Conservation (phyloP, 192 early-diverging fungal genomes). For the Neocallimastix lanati region DNA sequence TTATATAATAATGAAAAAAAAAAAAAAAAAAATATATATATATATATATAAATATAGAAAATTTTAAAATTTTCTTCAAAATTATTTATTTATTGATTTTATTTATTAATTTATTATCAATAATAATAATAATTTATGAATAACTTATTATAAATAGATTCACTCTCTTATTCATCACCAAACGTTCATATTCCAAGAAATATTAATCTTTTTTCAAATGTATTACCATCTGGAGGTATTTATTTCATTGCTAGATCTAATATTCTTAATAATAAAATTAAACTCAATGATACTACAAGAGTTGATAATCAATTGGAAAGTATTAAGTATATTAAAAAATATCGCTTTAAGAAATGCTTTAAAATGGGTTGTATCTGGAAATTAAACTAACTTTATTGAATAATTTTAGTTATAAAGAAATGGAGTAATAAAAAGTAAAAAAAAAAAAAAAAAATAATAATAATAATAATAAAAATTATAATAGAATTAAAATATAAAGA, state of each 20-base stretch:
- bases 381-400: background rate
- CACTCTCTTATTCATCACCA: background rate
- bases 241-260: background rate
- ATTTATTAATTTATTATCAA: too few relatives aligned
- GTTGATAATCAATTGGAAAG: background rate
- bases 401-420: background rate
- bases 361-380: background rate
- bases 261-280: background rate
- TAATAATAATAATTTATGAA: too few relatives aligned
- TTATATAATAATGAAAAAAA: too few relatives aligned
- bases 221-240: background rate
- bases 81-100: too few relatives aligned
- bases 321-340: background rate
- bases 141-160: background rate
- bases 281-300: background rate
- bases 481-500: too few relatives aligned
- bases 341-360: background rate
- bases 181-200: background rate
- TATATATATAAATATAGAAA: too few relatives aligned
- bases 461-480: background rate
- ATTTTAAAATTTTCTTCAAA: too few relatives aligned
- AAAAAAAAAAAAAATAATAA: background rate
- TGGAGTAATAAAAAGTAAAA: too few relatives aligned
- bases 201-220: background rate
- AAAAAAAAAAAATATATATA: too few relatives aligned